Conservation (phyloP, 306 rosid species). For the Gleditsia sinensis region DNA sequence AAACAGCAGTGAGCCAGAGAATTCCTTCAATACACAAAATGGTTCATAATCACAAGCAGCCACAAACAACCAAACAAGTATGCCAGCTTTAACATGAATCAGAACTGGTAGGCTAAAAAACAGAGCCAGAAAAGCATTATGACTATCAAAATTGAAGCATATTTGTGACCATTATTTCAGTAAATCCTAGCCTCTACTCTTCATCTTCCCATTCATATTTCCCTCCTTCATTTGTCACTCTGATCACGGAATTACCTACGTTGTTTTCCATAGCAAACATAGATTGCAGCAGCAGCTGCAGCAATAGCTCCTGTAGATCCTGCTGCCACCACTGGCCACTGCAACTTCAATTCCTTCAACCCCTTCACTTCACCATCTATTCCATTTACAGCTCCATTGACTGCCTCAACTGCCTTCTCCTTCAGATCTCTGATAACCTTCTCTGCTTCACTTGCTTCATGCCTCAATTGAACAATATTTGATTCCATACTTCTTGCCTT, state of each 20-base stretch:
- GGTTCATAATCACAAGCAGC: constrained; percentile 37
- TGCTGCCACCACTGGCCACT: constrained; percentile 68
- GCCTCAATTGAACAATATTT: constrained; percentile 49
- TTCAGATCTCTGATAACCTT: constrained; percentile 47
- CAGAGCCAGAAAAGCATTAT: constrained; percentile 47
- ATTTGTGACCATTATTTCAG: constrained; percentile 30
- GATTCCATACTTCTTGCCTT: constrained; percentile 48
- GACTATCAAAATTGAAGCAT: constrained; percentile 72
- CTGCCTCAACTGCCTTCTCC: constrained; percentile 49
- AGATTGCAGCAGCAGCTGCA: constrained; percentile 50
- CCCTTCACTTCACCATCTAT: constrained; percentile 44
- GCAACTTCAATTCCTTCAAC: constrained; percentile 43
- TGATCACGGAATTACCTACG: constrained; percentile 48
- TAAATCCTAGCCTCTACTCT: constrained; percentile 57
- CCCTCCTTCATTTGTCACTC: constrained; percentile 14
- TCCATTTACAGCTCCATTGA: constrained; percentile 52
- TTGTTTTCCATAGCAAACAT: constrained; percentile 52
- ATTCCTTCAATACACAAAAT: constrained; percentile 34
- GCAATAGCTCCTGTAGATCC: constrained; percentile 73
- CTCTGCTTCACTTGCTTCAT: constrained; percentile 63
- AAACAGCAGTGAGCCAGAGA: constrained; percentile 23
- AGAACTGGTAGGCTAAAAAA: constrained; percentile 51
- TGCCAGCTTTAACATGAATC: constrained; percentile 31
- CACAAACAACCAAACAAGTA: constrained; percentile 50
- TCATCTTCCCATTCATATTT: constrained; percentile 26